Evolutionary conservation across 306 rosid species (phyloP), one percentile per base, ranked within the genome.

Genomic region (Cicer pinnatifidum): DNA sequence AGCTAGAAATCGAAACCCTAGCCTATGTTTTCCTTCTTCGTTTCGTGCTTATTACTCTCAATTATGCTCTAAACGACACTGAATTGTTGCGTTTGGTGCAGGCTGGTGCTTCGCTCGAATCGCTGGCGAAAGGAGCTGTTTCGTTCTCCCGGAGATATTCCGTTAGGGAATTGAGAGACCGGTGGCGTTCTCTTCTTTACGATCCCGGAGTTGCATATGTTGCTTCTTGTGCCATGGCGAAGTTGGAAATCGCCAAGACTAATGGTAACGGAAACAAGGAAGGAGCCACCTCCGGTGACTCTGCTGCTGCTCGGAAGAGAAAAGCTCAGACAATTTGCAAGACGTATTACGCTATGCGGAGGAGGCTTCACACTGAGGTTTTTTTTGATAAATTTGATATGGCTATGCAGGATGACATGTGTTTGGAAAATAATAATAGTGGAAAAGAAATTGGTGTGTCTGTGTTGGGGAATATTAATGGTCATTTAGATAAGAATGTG

Each of bases 111-210:
- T 88, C 96, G 44, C 57, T 90, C 78, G 96, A 92, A 85, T 93
- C 97, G 41, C 89, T 90, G 78, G 91, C 97, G 37, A 90, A 81
- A 83, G 97, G 97, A 41, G 97, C 93, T n/a, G 94, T 92, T 13
- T 72, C 67, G 11, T 92, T 92, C 85, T 90, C 97, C 11, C 82
- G 88, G 16, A 83, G 82, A 56, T 92, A 81, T 68, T 81, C 96
- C 3, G 5, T 81, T 37, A 6, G 39, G 4, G 96, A 92, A 61
- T 60, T 92, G 83, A 80, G 75, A 15, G 88, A 88, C 16, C 90
- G 96, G 12, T 92, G 97, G 97, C 70, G 4, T 13, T 83, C 92
- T 48, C 87, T 92, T 39, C 90, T 92, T 13, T 92, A 90, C 45
- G 89, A 90, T 57, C 64, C 74, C 1, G 89, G 67, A 12, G 67